Percentiles rank a stretch among this genome's conserved stretches.
These are phyloP conservation scores for Fusarium denticulatum DNA, from an alignment of 2,329 filamentous ascomycete genomes.

Conservation along the genomic window DNA sequence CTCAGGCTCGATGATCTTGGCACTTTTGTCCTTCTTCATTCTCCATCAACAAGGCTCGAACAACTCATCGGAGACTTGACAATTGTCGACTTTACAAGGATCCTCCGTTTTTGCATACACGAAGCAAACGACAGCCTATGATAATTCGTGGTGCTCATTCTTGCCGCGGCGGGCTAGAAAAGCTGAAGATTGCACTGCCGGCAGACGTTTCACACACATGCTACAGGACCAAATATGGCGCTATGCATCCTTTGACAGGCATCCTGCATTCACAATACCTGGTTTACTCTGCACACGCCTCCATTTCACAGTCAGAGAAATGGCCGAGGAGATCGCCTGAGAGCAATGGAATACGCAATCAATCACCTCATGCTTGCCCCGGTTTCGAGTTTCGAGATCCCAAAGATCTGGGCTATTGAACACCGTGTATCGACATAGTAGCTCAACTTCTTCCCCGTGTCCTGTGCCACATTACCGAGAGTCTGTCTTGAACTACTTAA, in stretches of 20 bases:
- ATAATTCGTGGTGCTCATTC: slow-evolving; percentile 14
- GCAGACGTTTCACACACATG: slow-evolving; percentile 40
- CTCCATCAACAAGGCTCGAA: not conserved
- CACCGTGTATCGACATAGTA: not conserved
- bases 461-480: slow-evolving; percentile 29
- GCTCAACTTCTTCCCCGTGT: slow-evolving; percentile 10
- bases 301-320: not conserved
- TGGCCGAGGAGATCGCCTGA: not conserved
- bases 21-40: slow-evolving; percentile 8
- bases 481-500: slow-evolving; percentile 34
- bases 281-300: slow-evolving; percentile 33
- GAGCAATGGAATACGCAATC: not conserved
- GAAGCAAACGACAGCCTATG: slow-evolving; percentile 21
- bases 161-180: slow-evolving; percentile 34
- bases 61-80: slow-evolving; percentile 22
- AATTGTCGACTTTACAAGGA: slow-evolving; percentile 33
- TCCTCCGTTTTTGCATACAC: slow-evolving; percentile 41
- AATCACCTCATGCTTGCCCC: not conserved
- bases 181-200: slow-evolving; percentile 38
- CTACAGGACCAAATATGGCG: slow-evolving; percentile 36
- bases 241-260: slow-evolving; percentile 36
- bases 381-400: not conserved
- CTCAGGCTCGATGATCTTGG: not conserved
- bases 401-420: not conserved
- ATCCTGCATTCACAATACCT: slow-evolving; percentile 27